Evolutionary conservation across 176 grass and related monocot species (phyloP).

Genomic region (Juncus inflexus): DNA sequence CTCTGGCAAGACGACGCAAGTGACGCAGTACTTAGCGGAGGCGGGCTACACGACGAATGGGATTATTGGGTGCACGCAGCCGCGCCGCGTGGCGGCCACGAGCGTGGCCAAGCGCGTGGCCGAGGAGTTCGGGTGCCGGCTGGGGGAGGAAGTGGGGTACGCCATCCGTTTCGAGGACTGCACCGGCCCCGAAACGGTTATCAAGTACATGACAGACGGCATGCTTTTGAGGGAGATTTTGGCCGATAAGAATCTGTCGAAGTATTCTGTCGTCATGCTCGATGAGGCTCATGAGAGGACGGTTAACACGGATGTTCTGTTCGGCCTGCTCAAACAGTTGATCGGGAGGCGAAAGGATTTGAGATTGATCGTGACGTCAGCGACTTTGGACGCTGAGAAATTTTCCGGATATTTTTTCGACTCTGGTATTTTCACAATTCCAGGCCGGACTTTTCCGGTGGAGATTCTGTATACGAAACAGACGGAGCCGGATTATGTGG

Average conservation of each 20-base stretch:
- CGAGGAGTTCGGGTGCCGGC: conserved; percentile 84
- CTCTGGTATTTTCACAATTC: conserved; percentile 96
- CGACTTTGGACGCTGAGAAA: conserved; percentile 91
- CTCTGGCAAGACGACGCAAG: conserved; percentile 88
- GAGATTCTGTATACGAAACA: conserved; percentile 96
- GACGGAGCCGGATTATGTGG: conserved; percentile 81
- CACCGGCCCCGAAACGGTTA: conserved; percentile 84
- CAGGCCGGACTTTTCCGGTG: conserved; percentile 87
- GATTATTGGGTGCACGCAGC: conserved; percentile 94
- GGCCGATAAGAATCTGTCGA: conserved; percentile 79
- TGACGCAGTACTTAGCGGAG: conserved; percentile 88
- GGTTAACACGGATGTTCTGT: conserved; percentile 84
- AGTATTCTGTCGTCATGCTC: conserved; percentile 94
- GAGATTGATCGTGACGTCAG: conserved; percentile 93
- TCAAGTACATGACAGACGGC: conserved; percentile 98
- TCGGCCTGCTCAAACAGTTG: conserved; percentile 87
- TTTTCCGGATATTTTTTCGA: conserved; percentile 97
- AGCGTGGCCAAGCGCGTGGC: conserved; percentile 91
- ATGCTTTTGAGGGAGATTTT: conserved; percentile 97
- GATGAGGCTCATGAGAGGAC: conserved; percentile 99
- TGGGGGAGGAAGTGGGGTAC: conserved; percentile 95
- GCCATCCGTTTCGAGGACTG: conserved; percentile 93
- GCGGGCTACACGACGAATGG: conserved; percentile 85
- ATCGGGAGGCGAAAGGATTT: conserved; percentile 80
- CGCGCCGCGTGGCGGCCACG: conserved; percentile 89